Evolutionary conservation across 2,329 filamentous ascomycete genomes (phyloP), one percentile per base, ranked within the genome.

Genomic region (Ceratocystis ficicola): DNA sequence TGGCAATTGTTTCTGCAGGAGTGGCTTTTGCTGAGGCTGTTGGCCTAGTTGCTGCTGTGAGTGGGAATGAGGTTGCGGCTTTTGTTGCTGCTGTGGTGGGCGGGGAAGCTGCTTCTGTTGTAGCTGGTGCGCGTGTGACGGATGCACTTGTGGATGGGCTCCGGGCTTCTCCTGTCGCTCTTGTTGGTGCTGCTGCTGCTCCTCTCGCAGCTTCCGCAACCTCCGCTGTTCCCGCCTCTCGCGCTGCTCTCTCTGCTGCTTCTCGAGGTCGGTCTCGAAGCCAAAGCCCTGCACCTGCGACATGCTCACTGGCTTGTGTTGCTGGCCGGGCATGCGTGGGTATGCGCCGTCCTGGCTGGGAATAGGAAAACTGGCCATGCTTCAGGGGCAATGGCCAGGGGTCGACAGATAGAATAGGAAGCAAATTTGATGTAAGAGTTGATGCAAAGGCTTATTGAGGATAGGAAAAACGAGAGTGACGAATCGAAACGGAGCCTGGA

Each of bases 261-360:
- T 50, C 15, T 65, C 64, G 5, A 60, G 52, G 0, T 65, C 57
- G 12, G 55, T 28, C 57, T 66, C 65, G 25, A 66, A 66, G 2
- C 65, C 65, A 36, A 66, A 55, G 41, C 65, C 61, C 30, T 59
- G 46, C 17, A 66, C 52, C 22, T 64, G 60, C 15, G 65, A 63
- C 32, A 52, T 59, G 30, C 60, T 63, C 2, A 44, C n/a, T 15
- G 48, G 48, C n/a, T 30, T 59, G 55, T 59, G 28, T 15, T 36
- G 30, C 36, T 63, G 65, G n/a, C 65, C 65, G 41, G 65, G 62
- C 28, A 64, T 48, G 15, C 62, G 62, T 41, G 65, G 65, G 44
- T 67, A 67, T 17, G 65, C 65, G 41, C 65, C 62, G 65, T 67
- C 55, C 44, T 67, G 65, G 48, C 62, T 28, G 44, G 30, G 48